Base-by-base conservation (phyloP, 2,329 filamentous ascomycete species). In the Paraphoma sp. region DNA sequence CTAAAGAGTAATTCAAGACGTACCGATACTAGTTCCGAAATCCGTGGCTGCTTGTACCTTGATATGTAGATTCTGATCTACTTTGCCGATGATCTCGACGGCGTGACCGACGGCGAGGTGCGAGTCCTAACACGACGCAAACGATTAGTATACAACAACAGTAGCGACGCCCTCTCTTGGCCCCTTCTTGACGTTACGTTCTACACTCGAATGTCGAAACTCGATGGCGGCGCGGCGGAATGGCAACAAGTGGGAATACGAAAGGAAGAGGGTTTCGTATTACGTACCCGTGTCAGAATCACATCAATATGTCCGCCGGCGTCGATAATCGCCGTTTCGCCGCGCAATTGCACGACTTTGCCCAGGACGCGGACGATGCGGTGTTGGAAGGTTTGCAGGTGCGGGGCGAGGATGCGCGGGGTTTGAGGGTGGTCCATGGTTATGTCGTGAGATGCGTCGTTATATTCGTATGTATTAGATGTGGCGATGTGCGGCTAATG, bases 291-390 rank as follows among this genome's bases (percentile, higher is more conserved):
- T 73, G 91, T 93, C 63, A 98, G 76, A 16, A 89, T 80, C 1
- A 92, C 82, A 0, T 88, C 91, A 28, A 97, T 86, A 18, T 87
- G 84, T 0, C 94, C 94, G 2, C 82, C 89, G 6, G 92, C 89
- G 54, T 97, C 92, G 30, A 98, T 85, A 6, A 87, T 87, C 0
- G 93, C 94, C 48, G 86, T 85, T 50, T 95, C 91, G 64, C 93
- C 93, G 49, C 89, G 88, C 23, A 98, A 83, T 69, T 95, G 89
- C 4, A 86, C 85, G 45, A 98, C 93, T 69, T 90, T 93, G 69
- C 95, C 95, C 5, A 96, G 84, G 53, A 98, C 83, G 68, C 93
- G 93, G 60, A 98, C 91, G 60, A 90, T 91, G 63, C 86, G 80
- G 72, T 85, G 78, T 48, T 80, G 77, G 80, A 93, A 96, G 71